Base-by-base conservation (phyloP, 1,284 basidiomycete genomes). In the Neolentinus lepideus region DNA sequence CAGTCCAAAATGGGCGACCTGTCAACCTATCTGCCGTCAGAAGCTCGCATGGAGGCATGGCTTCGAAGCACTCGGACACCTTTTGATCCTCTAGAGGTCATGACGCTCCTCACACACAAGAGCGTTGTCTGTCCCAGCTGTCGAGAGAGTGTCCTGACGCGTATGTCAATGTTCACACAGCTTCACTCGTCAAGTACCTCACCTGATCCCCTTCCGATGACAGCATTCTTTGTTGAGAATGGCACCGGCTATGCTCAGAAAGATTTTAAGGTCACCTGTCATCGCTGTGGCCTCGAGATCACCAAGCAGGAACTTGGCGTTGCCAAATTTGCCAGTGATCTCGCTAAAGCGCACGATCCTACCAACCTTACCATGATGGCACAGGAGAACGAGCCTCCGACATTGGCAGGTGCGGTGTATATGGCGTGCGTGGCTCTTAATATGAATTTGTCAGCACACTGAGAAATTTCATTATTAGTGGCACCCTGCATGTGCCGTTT, bases 241-340 rank as follows among this genome's bases (percentile, higher is more conserved):
- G 71, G 69, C 8, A 69, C 64, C 3, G 74, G 74, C 1, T 77
- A 75, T 55, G 61, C 73, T 2, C 75, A 77, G 56, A 63, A 62
- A 31, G 62, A 61, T 3, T 77, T 76, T 57, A 46, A 46, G 6
- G 31, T 63, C 0, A 24, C 31, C 3, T 76, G 75, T 55, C 14
- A 22, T 1, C 33, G 19, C 1, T 75, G 74, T 46, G 33, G 35
- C 11, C 57, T 63, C 16, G 60, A 53, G 1, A 71, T 78, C 26
- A 71, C 65, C 1, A 72, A 68, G 56, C 63, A 67, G 10, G 59
- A 56, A 3, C 63, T 78, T 2, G 72, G 66, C 9, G 60, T 71
- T 2, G 60, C 63, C 12, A 75, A 73, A 56, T 63, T 78, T n/a
- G 66, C 64, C 1, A 56, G 61, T 16, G 71, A 75, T 59, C 51